Base-by-base conservation (phyloP, 2,329 filamentous ascomycete species). In the Colletotrichum ledebouriae region DNA sequence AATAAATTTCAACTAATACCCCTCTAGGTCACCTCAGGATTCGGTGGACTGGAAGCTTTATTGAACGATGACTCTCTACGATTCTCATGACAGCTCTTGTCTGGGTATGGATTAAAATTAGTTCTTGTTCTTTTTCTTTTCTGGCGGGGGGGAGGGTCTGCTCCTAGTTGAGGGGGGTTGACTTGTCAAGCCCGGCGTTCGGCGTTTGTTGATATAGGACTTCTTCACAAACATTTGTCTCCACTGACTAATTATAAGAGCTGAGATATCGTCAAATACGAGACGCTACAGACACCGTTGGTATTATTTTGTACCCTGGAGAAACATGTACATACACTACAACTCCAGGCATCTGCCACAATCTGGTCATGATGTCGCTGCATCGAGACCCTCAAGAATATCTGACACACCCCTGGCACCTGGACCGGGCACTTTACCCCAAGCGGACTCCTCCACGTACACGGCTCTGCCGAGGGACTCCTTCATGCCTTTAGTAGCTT, bases 401-500 rank as follows among this genome's bases (percentile, higher is more conserved):
- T 89, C 86, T 53, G 86, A 86, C 61, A 94, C 64, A 0, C 79
- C 80, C 73, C 79, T 78, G 6, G 90, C 90, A 33, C 90, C 90
- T 3, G 92, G 92, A 80, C 94, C 92, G 17, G 91, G 90, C n/a
- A 93, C 85, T 73, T 90, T 82, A 78, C 84, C 87, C 83, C 84
- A 92, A 42, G 89, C 90, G 80, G 82, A 86, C 70, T 89, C 86
- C 42, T 89, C 90, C 59, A 94, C 89, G 76, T 94, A 94, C 6
- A 93, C 91, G 3, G 89, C 87, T 59, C 92, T 82, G n/a, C 92
- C 92, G 49, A 94, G 78, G 73, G 87, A 91, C 46, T 92, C 90
- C 76, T 89, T 89, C 91, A 94, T 93, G 25, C 86, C 87, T 78
- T 90, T 92, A 25, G 92, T 94, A 6, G 85, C 84, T 72, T 91